These are phyloP conservation scores for Carex cristatella DNA, from an alignment of 176 grass and related monocot genomes.

Conservation along the genomic window DNA sequence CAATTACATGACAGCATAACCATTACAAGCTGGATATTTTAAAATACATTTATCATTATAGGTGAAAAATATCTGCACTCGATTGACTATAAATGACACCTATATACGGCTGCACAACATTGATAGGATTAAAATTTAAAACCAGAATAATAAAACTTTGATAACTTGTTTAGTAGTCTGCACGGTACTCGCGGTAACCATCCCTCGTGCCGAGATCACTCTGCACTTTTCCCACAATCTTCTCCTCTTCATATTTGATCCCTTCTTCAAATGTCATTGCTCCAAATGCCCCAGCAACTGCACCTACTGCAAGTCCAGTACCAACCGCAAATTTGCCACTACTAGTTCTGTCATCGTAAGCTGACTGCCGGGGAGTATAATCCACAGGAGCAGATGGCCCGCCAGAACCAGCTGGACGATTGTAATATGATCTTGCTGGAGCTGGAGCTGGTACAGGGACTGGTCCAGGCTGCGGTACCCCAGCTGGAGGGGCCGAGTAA, in stretches of 20 bases:
- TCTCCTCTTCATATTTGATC: constrained; percentile 74
- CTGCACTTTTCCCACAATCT: constrained; percentile 42
- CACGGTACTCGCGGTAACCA: constrained; percentile 59
- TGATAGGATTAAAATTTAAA: neutral
- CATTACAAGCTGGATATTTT: constrained; percentile 2
- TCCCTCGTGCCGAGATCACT: constrained; percentile 39
- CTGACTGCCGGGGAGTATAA: constrained; percentile 30
- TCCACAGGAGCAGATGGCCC: constrained; percentile 68
- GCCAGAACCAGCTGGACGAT: constrained; percentile 17
- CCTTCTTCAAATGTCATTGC: constrained; percentile 57
- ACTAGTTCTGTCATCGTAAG: constrained; percentile 3
- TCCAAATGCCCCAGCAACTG: constrained; percentile 49
- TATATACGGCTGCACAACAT: neutral
- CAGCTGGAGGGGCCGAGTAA: constrained; percentile 39
- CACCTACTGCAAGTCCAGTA: constrained; percentile 64
- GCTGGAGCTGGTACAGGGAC: neutral
- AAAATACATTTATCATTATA: constrained; percentile 1
- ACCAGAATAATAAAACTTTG: neutral
- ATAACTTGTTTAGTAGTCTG: constrained; percentile 41
- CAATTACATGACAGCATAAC: neutral
- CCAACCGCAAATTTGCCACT: constrained; percentile 43
- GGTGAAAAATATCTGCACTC: neutral
- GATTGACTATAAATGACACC: neutral
- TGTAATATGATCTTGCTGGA: constrained; percentile 36
- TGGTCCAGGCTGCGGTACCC: constrained; percentile 40